Evolutionary conservation across 2,329 filamentous ascomycete genomes (phyloP), one percentile per base, ranked within the genome.

Genomic region (Pyricularia pennisetigena): DNA sequence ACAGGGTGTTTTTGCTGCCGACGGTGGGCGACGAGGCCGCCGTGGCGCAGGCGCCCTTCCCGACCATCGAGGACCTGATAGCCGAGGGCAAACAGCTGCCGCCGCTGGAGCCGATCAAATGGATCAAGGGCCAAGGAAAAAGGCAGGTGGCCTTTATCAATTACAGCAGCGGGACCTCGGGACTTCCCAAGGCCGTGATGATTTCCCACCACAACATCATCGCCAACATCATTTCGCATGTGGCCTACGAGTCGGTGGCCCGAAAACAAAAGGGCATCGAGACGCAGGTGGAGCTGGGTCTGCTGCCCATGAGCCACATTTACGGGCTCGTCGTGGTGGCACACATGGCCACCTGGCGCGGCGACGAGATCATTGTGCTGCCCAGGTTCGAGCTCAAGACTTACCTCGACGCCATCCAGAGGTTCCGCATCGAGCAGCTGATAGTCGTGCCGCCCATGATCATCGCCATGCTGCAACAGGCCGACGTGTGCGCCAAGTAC

Each of bases 291-390:
- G 77, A 77, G 1, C 80, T 93, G 0, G 90, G 90, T 2, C 80
- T 93, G 9, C 80, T 94, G 3, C 91, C 91, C 0, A 85, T 92
- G 73, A 92, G 89, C 70, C 92, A 95, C 74, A 94, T 93, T 70
- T 94, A 93, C 74, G 86, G 85, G 1, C 79, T 95, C 14, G 85
- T 94, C 3, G 86, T 92, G 6, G 86, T 91, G 67, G 87, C 85
- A 32, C 90, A 92, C 74, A 77, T 82, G 0, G 84, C 83, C 10
- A 79, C 85, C 0, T 95, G 88, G 73, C 84, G 89, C 9, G 92
- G 92, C 7, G 91, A 95, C 71, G 85, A 86, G 68, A 82, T 90
- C 1, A 82, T 94, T 57, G 82, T 94, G 6, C 79, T 95, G 49
- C 88, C 84, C n/a, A 91, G 88, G 71, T 95, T 94, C 73, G 90